Evolutionary conservation across 2,329 filamentous ascomycete species (phyloP).

Genomic region (Neopestalotiopsis clavispora): DNA sequence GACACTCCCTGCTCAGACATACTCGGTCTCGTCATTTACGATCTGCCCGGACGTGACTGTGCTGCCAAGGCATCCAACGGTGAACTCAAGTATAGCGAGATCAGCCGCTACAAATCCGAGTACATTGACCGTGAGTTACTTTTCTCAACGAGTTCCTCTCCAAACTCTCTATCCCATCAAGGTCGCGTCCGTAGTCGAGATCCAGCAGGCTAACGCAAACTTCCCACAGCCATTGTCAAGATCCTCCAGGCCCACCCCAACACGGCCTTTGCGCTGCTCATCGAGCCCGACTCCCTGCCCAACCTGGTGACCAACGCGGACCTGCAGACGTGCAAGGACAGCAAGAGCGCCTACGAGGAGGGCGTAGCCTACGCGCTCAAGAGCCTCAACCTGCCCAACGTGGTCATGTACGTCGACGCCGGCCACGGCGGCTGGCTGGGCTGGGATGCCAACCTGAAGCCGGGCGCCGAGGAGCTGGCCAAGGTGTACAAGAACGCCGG

Average conservation of each 20-base stretch:
- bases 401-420: constrained; percentile 64
- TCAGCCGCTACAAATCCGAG: constrained; percentile 55
- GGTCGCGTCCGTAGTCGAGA: too few species aligned
- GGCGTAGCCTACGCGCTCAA: constrained; percentile 54
- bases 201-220: neutral
- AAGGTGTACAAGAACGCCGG: constrained; percentile 57
- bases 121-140: constrained; percentile 52
- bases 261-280: constrained; percentile 49
- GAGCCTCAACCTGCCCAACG: constrained; percentile 57
- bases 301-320: constrained; percentile 64
- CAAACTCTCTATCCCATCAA: neutral
- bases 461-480: constrained; percentile 55
- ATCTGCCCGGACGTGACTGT: constrained; percentile 65
- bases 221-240: constrained; percentile 41
- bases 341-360: constrained; percentile 54
- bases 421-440: constrained; percentile 66
- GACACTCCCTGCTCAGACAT: constrained; percentile 47
- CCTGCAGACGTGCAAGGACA: constrained; percentile 53
- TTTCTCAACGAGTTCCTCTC: neutral
- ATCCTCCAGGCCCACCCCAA: constrained; percentile 51
- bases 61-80: constrained; percentile 65
- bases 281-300: constrained; percentile 63
- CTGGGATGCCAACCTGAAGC: constrained; percentile 59
- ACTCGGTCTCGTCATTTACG: constrained; percentile 59
- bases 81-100: constrained; percentile 57